Percentiles rank a stretch among this genome's conserved stretches.
phyloP scores from a whole-genome alignment of 495 filamentous ascomycete species.

The Daldinia loculata region DNA sequence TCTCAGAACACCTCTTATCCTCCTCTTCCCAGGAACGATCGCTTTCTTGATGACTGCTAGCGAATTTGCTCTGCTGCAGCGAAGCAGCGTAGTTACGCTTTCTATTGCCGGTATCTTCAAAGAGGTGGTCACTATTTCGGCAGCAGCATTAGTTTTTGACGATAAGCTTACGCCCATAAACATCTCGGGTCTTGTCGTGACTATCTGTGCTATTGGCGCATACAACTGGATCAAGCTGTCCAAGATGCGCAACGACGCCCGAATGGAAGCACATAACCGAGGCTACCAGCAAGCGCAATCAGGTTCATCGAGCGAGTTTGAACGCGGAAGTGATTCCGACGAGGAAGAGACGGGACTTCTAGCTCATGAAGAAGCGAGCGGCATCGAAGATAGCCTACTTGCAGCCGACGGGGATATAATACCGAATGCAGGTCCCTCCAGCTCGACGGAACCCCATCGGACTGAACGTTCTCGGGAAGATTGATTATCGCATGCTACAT shows the following conservation, averaged over 20 bases:
- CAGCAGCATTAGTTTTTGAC: constrained; percentile 87
- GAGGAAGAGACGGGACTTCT: constrained; percentile 44
- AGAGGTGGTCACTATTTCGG: constrained; percentile 95
- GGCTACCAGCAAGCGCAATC: constrained; percentile 40
- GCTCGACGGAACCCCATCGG: constrained; percentile 35
- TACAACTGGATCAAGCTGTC: constrained; percentile 96
- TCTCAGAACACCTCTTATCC: constrained; percentile 62
- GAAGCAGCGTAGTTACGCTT: constrained; percentile 94
- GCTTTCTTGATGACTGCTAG: constrained; percentile 97
- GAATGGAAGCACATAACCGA: constrained; percentile 52
- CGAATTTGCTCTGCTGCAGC: constrained; percentile 94
- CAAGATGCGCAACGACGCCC: constrained; percentile 83
- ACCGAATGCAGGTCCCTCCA: constrained; percentile 40
- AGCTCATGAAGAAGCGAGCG: constrained; percentile 47
- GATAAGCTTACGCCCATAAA: constrained; percentile 92
- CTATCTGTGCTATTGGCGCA: constrained; percentile 81
- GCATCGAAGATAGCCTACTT: constrained; percentile 42
- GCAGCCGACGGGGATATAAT: constrained; percentile 47
- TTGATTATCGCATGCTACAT: constrained; percentile 19
- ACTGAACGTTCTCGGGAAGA: constrained; percentile 42
- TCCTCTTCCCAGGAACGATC: constrained; percentile 89
- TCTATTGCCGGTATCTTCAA: constrained; percentile 99
- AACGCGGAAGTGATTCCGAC: constrained; percentile 41
- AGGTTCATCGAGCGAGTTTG: constrained; percentile 39
- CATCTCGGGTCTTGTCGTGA: constrained; percentile 84